Evolutionary conservation across 768 basidiomycete genomes (phyloP).

Genomic region (Austroboletus eburneus): DNA sequence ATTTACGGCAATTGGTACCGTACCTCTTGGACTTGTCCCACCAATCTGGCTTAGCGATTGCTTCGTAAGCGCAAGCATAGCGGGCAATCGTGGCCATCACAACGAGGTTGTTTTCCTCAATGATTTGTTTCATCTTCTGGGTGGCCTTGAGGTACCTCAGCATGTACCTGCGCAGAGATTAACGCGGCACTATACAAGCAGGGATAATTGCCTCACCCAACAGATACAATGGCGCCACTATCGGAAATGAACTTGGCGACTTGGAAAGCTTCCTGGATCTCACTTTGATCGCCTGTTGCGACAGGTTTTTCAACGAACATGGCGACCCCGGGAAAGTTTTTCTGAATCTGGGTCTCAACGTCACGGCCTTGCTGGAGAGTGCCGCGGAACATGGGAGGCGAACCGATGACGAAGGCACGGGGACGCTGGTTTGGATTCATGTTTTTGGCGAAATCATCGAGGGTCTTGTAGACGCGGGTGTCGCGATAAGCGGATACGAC

Average conservation of each 20-base stretch:
- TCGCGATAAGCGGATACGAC: constrained; percentile 90
- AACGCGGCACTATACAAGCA: background rate
- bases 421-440: constrained; percentile 64
- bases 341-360: constrained; percentile 83
- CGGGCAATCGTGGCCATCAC: constrained; percentile 97
- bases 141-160: constrained; percentile 90
- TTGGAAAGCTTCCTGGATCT: constrained; percentile 63
- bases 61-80: constrained; percentile 85
- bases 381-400: constrained; percentile 92
- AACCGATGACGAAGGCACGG: constrained; percentile 83
- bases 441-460: constrained; percentile 79
- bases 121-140: constrained; percentile 95
- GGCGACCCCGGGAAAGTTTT: constrained; percentile 81
- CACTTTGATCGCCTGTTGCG: constrained; percentile 69
- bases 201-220: constrained; percentile 54
- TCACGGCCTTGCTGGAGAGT: constrained; percentile 70
- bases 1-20: background rate
- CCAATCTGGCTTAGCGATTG: constrained; percentile 82
- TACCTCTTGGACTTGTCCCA: constrained; percentile 90
- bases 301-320: constrained; percentile 94
- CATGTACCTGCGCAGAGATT: constrained; percentile 64
- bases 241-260: constrained; percentile 71
- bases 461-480: constrained; percentile 78
- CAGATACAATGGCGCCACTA: constrained; percentile 75
- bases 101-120: constrained; percentile 87